Base-by-base conservation (phyloP, 2,329 filamentous ascomycete species). In the Didymella keratinophila region DNA sequence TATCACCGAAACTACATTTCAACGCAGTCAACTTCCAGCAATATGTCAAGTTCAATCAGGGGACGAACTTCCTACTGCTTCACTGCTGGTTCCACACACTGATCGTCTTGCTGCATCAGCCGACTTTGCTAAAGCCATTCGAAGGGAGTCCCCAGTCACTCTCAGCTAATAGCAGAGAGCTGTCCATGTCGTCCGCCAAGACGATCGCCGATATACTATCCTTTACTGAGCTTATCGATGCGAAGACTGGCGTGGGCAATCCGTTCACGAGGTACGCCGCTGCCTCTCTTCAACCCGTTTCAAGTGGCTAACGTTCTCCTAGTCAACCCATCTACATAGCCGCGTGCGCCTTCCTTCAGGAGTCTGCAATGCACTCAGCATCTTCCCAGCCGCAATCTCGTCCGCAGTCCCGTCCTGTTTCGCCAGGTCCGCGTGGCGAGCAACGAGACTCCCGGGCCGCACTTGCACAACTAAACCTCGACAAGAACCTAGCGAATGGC, bases 291-390 rank as follows among this genome's bases (percentile, higher is more conserved):
- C 3, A 9, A n/a, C 18, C 9, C 2, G 3, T 4, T 36, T 27
- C 4, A 28, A 4, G 45, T 32, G 37, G 37, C 70, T 73, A 52
- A 73, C 39, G 27, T 7, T 5, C 8, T 7, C 27, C 0, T 56
- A 92, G 90, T 46, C 92, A 96, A 75, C 92, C 92, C 0, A 96
- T 96, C 70, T 96, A 96, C 68, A 94, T 96, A 60, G 92, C 92
- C 0, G 92, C 92, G 0, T 96, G 92, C 71, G 92, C 92, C 0
- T 96, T 96, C 67, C 79, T 96, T 16, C 92, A 92, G 79, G 92
- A 96, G 72, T 92, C 90, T 4, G 88, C 87, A 3, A 85, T 89
- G 14, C 88, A 87, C 61, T 88, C 89, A 0, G 79, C 80, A 21
- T 89, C 89, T 0, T 86, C 84, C 3, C 83, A 88, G 57, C 82